phyloP scores from a whole-genome alignment of 116 monocot species.

The Posidonia oceanica region DNA sequence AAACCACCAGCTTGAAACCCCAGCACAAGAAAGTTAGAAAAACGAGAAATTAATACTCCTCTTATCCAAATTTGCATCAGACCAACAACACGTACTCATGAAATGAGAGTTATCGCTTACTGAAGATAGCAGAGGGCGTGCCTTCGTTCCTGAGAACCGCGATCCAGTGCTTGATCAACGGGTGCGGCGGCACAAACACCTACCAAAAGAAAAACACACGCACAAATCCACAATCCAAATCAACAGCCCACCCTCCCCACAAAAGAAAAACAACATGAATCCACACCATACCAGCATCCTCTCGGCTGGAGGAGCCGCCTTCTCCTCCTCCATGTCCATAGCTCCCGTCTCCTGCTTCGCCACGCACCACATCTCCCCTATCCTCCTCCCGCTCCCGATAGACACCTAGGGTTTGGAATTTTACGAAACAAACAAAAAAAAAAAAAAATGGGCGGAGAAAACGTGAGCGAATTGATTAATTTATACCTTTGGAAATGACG shows the following conservation, averaged over 20 bases:
- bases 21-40: background rate
- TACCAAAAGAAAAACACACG: slow-evolving; percentile 10
- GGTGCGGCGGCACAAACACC: slow-evolving; percentile 96
- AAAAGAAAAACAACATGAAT: background rate
- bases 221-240: background rate
- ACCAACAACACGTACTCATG: background rate
- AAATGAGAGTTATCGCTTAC: slow-evolving; percentile 29
- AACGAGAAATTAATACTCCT: background rate
- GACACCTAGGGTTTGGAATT: too few relatives aligned
- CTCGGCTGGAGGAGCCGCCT: too few relatives aligned
- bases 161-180: slow-evolving; percentile 92
- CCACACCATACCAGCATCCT: background rate
- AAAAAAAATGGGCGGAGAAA: too few relatives aligned
- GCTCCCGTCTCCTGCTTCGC: too few relatives aligned
- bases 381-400: background rate
- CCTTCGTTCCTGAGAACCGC: slow-evolving; percentile 82
- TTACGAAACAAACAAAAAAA: too few relatives aligned
- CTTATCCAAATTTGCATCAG: background rate
- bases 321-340: too few relatives aligned
- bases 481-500: too few relatives aligned
- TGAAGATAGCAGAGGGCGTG: slow-evolving; percentile 77
- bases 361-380: background rate
- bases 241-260: background rate
- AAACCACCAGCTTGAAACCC: too few relatives aligned
- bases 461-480: too few relatives aligned